Base-by-base conservation (phyloP, 169 alveolate genomes). In the Toxoplasma gondii region DNA sequence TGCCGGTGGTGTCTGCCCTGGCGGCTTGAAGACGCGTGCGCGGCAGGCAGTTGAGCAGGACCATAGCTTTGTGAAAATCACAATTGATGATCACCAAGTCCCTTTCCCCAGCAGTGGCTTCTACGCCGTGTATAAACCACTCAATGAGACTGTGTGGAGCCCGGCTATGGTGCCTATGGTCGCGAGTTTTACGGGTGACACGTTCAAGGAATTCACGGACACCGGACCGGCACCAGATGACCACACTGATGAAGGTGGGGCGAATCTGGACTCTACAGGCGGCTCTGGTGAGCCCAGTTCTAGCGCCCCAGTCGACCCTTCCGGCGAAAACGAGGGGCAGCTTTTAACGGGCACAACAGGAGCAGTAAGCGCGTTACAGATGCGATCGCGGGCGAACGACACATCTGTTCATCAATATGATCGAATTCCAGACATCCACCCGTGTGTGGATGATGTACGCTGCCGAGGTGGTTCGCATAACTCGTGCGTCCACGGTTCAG, bases 81-180 rank as follows among this genome's bases (percentile, higher is more conserved):
- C 92, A 27, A 81, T 94, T 34, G 84, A 84, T 0, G 96, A 94
- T 70, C 96, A 94, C 69, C 88, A 91, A 17, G 87, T 88, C 22
- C 96, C 96, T 38, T 94, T 84, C 82, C 96, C 96, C 49, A 90
- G 84, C 12, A 92, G 64, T 69, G 96, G 96, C 69, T 94, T 84
- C 91, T 94, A 84, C 78, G 95, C 95, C 16, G 88, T 88, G 34
- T 93, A 84, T 93, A 93, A 93, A 81, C 88, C 80, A 1, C 70
- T 82, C n/a, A 43, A 43, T 49, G 67, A 36, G 67, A 82, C 90
- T 0, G 64, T 41, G 38, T 82, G 90, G 90, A 24, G 29, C 27
- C 90, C 90, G 0, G 1, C 39, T 29, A 38, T 82, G 67, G 90
- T 82, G 17, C 90, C 90, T 0, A 82, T 82, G 90, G 34, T 27